Percentiles rank a stretch among this genome's conserved stretches.
These are phyloP conservation scores for Tulasnella sp. DNA, from an alignment of 768 basidiomycete species.

Conservation along the genomic window DNA sequence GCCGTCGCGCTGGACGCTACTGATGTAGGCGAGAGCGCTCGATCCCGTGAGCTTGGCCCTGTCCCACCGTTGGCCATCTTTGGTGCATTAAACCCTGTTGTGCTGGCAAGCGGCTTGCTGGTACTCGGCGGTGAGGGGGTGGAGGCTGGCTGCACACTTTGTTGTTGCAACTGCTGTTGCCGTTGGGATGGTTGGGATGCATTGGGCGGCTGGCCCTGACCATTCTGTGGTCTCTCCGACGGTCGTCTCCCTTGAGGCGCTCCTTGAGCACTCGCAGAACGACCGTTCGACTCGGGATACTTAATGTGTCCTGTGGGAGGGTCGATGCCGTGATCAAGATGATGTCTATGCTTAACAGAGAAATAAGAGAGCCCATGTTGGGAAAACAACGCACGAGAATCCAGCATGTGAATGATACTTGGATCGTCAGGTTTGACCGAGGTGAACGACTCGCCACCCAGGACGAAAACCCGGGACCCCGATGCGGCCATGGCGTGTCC, in stretches of 20 bases:
- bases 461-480: conserved; percentile 78
- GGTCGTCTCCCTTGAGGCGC: no score
- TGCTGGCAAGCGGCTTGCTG: no score
- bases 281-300: conserved; percentile 61
- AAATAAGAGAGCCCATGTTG: background rate
- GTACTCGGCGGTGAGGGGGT: background rate
- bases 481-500: conserved; percentile 98
- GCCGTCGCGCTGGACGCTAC: conserved; percentile 27
- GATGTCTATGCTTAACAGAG: background rate
- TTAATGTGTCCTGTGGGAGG: conserved; percentile 69
- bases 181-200: conserved; percentile 18
- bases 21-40: background rate
- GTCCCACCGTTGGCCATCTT: no score
- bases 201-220: background rate
- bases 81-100: background rate
- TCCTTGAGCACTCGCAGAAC: conserved; percentile 21
- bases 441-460: conserved; percentile 87
- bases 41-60: background rate
- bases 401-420: conserved; percentile 75
- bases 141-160: background rate
- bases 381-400: conserved; percentile 63
- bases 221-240: no score
- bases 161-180: conserved; percentile 15
- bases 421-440: conserved; percentile 68
- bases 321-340: background rate